Evolutionary conservation across 2,329 filamentous ascomycete species (phyloP), one percentile per base, ranked within the genome.

Genomic region (Sporothrix variecibatus): DNA sequence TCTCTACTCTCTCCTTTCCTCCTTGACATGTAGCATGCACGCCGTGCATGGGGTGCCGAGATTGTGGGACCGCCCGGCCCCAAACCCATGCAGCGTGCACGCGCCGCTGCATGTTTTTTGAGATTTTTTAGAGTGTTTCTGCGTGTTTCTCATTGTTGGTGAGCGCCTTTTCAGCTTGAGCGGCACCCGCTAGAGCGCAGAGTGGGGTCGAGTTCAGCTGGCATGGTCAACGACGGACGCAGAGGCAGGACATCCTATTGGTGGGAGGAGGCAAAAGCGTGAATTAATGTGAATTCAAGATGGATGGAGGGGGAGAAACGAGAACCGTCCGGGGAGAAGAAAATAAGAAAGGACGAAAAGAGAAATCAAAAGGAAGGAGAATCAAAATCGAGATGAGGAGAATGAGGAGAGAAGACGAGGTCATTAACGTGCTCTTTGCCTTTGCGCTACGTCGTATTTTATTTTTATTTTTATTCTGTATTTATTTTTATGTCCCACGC

Each of bases 131-230:
- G 72, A 11, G 49, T 38, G 34, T 6, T 15, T 11, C 7, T 46
- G 71, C 60, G 49, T 68, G 26, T 23, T 49, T 56, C 34, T 40
- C 40, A 67, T 65, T 56, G 72, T 73, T 74, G 6, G 20, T 34
- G 56, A 7, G 8, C 31, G 31, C 43, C 40, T 68, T 60, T 68
- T 69, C 74, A 76, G 74, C 74, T 76, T 51, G 71, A 65, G 72
- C 51, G 43, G 74, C 65, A 71, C 69, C 43, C 69, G 64, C 73
- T 74, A 74, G 64, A 38, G 23, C 8, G 49, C 71, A 71, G 71
- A 76, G 74, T 68, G 71, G 34, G 31, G 53, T 23, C 60, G 38
- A 64, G 65, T 75, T 76, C 75, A 76, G 75, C 75, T 76, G 73
- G 74, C 72, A 58, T 74, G 64, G 71, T 70, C 75, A 67, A 64